Conservation (phyloP, 2,329 filamentous ascomycete genomes). For the Alternaria brassicicola region DNA sequence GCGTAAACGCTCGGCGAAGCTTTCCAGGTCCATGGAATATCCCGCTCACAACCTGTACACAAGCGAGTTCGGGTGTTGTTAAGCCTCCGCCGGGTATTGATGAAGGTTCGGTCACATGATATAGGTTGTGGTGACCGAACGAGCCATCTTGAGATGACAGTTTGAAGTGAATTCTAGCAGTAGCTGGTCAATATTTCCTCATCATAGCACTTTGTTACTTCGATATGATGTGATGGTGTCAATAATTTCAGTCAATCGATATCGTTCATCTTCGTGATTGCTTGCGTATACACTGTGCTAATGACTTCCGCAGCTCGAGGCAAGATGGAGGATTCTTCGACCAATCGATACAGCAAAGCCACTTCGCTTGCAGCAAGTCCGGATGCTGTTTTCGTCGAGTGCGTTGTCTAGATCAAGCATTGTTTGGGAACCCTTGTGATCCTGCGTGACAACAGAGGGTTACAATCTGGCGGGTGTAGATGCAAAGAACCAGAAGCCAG, state of each 20-base stretch:
- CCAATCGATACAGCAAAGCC: neutral
- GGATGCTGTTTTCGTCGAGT: neutral
- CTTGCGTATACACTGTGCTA: neutral
- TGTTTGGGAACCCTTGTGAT: neutral
- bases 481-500: neutral
- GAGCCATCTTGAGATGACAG: neutral
- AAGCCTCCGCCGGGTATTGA: neutral
- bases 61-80: conserved; percentile 2
- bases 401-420: neutral
- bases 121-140: neutral
- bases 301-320: neutral
- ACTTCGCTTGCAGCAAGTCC: neutral
- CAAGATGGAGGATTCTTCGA: neutral
- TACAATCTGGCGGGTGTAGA: neutral
- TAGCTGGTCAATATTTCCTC: too few species aligned
- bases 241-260: neutral
- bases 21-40: neutral
- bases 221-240: neutral
- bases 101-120: neutral
- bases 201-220: neutral
- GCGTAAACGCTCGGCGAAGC: neutral
- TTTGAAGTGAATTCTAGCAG: neutral
- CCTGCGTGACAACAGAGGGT: neutral
- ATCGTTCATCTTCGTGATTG: neutral
- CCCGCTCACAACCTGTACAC: neutral